Conservation (phyloP, 2,329 filamentous ascomycete genomes). For the Endothia cerciana region DNA sequence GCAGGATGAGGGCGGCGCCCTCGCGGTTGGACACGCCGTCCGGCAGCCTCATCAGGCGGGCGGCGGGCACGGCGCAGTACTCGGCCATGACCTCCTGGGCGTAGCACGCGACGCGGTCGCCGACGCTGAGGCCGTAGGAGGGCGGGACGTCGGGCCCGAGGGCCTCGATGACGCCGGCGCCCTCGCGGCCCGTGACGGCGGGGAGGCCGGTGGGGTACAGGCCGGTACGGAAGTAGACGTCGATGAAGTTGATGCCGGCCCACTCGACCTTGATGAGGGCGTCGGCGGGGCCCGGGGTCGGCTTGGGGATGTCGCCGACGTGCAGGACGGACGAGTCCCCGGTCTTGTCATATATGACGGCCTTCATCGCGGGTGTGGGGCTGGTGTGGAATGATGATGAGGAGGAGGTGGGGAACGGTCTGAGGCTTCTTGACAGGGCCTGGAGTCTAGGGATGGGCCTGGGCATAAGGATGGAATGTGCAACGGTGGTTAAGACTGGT, state of each 20-base stretch:
- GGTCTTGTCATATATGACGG: slow-evolving; percentile 28
- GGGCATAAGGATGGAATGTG: slow-evolving; percentile 12
- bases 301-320: slow-evolving; percentile 28
- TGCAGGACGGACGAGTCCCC: slow-evolving; percentile 30
- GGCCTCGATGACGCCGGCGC: slow-evolving; percentile 57
- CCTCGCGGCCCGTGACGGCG: slow-evolving; percentile 78
- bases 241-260: slow-evolving; percentile 29
- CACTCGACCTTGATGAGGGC: slow-evolving; percentile 28
- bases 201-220: slow-evolving; percentile 74
- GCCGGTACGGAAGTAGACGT: slow-evolving; percentile 78
- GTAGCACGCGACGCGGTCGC: slow-evolving; percentile 71
- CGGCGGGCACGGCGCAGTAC: slow-evolving; percentile 57
- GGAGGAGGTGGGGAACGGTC: slow-evolving; percentile 1
- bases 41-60: slow-evolving; percentile 66
- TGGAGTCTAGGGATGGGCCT: slow-evolving; percentile 21
- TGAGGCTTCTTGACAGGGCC: slow-evolving; percentile 27
- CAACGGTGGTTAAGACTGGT: neutral
- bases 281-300: slow-evolving; percentile 18
- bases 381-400: slow-evolving; percentile 14
- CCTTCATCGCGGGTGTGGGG: slow-evolving; percentile 18
- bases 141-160: slow-evolving; percentile 64
- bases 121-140: slow-evolving; percentile 59
- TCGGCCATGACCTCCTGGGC: slow-evolving; percentile 60
- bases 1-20: slow-evolving; percentile 72
- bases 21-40: slow-evolving; percentile 61